phyloP scores from a whole-genome alignment of 2,329 filamentous ascomycete species.

The Colletotrichum liriopes region DNA sequence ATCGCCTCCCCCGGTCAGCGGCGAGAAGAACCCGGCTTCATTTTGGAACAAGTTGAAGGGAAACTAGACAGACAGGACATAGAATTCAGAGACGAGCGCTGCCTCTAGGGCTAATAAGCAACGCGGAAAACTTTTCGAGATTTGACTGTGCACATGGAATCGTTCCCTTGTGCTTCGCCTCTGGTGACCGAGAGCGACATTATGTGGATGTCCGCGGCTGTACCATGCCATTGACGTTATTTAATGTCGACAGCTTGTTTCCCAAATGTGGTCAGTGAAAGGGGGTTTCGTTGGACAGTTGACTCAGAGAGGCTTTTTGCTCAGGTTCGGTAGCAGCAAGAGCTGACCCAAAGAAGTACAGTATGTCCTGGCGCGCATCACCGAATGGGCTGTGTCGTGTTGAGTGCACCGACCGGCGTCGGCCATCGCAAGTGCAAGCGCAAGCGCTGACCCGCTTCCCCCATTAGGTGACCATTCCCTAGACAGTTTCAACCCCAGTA shows the following conservation, averaged over 20 bases:
- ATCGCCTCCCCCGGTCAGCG: conserved; percentile 58
- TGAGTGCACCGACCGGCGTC: too few species aligned
- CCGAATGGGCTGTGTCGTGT: too few species aligned
- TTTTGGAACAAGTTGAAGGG: conserved; percentile 64
- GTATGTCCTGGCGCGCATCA: too few species aligned
- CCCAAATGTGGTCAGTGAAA: neutral
- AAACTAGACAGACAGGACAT: conserved; percentile 26
- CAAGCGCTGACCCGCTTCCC: too few species aligned
- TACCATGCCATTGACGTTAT: neutral
- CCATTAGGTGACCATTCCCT: too few species aligned
- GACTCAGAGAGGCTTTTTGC: neutral
- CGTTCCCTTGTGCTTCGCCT: neutral
- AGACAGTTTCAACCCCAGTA: too few species aligned
- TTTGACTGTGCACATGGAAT: neutral
- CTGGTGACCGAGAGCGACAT: neutral
- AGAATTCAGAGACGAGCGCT: neutral
- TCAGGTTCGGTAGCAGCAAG: neutral
- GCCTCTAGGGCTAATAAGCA: neutral
- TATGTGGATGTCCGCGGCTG: neutral
- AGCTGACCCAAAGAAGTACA: too few species aligned
- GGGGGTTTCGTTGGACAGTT: neutral
- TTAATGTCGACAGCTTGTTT: neutral
- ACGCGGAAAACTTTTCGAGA: too few species aligned
- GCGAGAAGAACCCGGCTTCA: conserved; percentile 53
- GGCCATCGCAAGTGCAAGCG: too few species aligned